Evolutionary conservation across 805 yeast species (phyloP).

Genomic region (Scheffersomyces stipitis): DNA sequence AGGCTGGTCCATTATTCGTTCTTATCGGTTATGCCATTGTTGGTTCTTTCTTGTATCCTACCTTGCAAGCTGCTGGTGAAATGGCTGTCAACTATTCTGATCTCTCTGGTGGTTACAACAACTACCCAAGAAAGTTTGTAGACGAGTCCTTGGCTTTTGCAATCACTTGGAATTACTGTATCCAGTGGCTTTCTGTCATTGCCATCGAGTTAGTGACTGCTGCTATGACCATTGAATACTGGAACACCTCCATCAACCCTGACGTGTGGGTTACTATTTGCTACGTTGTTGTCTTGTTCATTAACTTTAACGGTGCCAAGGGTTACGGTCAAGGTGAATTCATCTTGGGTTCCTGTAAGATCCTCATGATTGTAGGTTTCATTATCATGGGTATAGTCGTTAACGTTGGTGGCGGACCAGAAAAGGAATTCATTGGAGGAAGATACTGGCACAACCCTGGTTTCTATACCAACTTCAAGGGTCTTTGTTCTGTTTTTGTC

Average conservation of each 20-base stretch:
- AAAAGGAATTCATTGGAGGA: conserved; percentile 37
- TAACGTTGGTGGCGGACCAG: conserved; percentile 33
- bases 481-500: conserved; percentile 38
- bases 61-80: conserved; percentile 44
- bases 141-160: conserved; percentile 62
- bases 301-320: conserved; percentile 47
- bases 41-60: conserved; percentile 36
- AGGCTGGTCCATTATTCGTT: conserved; percentile 39
- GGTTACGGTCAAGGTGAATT: conserved; percentile 50
- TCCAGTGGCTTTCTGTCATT: conserved; percentile 62
- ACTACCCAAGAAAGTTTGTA: conserved; percentile 52
- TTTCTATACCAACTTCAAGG: conserved; percentile 37
- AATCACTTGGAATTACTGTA: conserved; percentile 60
- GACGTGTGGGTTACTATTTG: conserved; percentile 60
- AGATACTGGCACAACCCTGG: conserved; percentile 43
- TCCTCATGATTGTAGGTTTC: conserved; percentile 39
- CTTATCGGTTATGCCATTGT: conserved; percentile 33
- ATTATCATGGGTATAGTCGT: conserved; percentile 41
- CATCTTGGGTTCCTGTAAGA: conserved; percentile 35
- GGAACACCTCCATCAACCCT: conserved; percentile 53
- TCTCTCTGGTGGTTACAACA: conserved; percentile 63
- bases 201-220: conserved; percentile 68
- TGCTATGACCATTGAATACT: conserved; percentile 57
- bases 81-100: conserved; percentile 59
- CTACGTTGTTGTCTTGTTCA: conserved; percentile 41